Conservation (phyloP, 768 basidiomycete genomes). For the Collybiopsis luxurians region DNA sequence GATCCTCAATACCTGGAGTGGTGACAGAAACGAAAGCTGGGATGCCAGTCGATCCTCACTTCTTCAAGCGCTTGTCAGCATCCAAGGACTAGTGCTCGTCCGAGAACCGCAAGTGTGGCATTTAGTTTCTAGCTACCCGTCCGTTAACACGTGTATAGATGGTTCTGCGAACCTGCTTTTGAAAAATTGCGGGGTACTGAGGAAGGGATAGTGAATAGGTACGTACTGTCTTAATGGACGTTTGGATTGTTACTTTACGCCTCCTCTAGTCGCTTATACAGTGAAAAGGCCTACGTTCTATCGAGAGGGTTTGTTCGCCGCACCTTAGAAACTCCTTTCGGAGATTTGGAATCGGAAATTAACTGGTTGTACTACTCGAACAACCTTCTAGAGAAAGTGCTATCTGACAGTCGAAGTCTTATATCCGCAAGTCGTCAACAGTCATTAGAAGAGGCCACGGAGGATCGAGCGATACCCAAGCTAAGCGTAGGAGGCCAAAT, state of each 20-base stretch:
- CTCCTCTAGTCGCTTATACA: conserved; percentile 76
- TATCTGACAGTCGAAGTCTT: conserved; percentile 58
- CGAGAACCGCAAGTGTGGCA: conserved; percentile 74
- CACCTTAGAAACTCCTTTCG: conserved; percentile 77
- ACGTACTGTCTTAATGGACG: neutral
- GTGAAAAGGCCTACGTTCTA: conserved; percentile 89
- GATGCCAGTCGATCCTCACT: conserved; percentile 80
- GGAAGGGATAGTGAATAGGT: conserved; percentile 86
- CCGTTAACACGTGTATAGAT: conserved; percentile 39
- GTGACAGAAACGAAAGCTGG: conserved; percentile 88
- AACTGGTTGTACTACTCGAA: conserved; percentile 66
- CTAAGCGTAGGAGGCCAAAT: conserved; percentile 79
- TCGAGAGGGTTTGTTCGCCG: conserved; percentile 89
- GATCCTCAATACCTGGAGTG: conserved; percentile 89
- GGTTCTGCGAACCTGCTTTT: conserved; percentile 92
- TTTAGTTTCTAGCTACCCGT: neutral
- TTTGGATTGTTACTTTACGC: neutral
- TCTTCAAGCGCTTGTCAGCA: conserved; percentile 89
- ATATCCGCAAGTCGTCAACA: conserved; percentile 63
- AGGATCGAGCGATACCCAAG: conserved; percentile 62
- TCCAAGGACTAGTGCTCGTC: conserved; percentile 90
- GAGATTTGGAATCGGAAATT: conserved; percentile 71
- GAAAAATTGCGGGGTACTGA: conserved; percentile 90
- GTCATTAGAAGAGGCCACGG: conserved; percentile 23
- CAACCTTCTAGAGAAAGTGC: conserved; percentile 65